phyloP scores from a whole-genome alignment of 2,329 filamentous ascomycete species.

The Pseudogymnoascus pannorum region DNA sequence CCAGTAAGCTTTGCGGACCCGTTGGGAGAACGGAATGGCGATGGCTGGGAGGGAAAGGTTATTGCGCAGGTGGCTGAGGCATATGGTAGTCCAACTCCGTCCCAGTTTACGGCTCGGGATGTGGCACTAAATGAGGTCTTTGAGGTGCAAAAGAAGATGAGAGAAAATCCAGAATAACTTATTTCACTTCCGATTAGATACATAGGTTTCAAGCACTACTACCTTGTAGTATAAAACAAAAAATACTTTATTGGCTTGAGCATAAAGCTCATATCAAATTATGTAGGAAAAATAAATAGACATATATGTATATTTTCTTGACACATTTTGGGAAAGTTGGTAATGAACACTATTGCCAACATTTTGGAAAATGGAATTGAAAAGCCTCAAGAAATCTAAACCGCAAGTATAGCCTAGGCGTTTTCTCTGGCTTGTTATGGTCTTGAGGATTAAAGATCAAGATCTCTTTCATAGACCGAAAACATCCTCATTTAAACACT shows the following conservation, averaged over 20 bases:
- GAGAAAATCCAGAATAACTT: neutral
- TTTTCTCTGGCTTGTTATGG: too few species aligned
- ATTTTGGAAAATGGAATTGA: too few species aligned
- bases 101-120: neutral
- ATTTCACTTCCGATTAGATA: neutral
- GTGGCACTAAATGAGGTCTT: neutral
- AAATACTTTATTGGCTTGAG: neutral
- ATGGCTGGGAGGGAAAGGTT: constrained; percentile 39
- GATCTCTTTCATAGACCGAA: too few species aligned
- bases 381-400: too few species aligned
- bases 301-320: neutral
- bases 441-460: too few species aligned
- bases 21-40: constrained; percentile 33
- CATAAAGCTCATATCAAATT: neutral
- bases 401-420: too few species aligned
- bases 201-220: neutral
- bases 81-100: constrained; percentile 33
- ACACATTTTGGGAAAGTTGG: too few species aligned
- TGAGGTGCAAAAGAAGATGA: neutral
- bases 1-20: constrained; percentile 21
- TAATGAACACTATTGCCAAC: too few species aligned
- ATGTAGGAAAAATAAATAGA: neutral
- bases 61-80: constrained; percentile 38
- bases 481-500: too few species aligned
- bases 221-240: neutral